phyloP scores from a whole-genome alignment of 768 basidiomycete species.

The Phlegmacium glaucopus region DNA sequence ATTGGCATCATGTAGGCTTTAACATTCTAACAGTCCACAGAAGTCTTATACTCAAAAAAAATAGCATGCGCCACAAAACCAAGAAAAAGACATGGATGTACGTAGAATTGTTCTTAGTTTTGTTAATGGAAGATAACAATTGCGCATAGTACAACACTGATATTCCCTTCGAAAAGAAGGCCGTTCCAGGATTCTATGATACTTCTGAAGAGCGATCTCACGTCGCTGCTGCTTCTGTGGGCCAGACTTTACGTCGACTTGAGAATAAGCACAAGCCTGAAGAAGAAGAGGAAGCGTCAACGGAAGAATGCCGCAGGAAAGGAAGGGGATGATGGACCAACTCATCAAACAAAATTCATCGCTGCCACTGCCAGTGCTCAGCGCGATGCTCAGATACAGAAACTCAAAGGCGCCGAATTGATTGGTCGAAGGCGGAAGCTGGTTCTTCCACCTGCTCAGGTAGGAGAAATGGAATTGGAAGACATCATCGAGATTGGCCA shows the following conservation, averaged over 20 bases:
- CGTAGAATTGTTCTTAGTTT: conserved; percentile 24
- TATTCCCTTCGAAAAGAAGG: conserved; percentile 97
- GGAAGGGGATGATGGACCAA: conserved; percentile 54
- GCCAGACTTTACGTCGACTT: conserved; percentile 84
- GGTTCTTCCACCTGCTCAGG: conserved; percentile 84
- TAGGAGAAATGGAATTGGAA: conserved; percentile 91
- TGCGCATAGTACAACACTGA: conserved; percentile 88
- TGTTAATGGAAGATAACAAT: background rate
- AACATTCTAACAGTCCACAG: background rate
- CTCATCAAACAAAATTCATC: conserved; percentile 89
- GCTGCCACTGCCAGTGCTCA: no score
- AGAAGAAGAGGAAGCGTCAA: conserved; percentile 87
- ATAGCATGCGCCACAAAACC: conserved; percentile 86
- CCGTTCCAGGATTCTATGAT: conserved; percentile 96
- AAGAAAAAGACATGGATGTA: conserved; percentile 98
- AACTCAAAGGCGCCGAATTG: conserved; percentile 95
- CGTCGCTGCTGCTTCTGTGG: conserved; percentile 82
- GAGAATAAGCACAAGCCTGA: conserved; percentile 96
- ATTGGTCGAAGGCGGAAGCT: conserved; percentile 86
- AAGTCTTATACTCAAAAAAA: background rate
- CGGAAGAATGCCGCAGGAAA: conserved; percentile 61
- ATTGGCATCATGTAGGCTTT: conserved; percentile 88
- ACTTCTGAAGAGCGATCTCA: conserved; percentile 91
- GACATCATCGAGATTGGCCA: conserved; percentile 98
- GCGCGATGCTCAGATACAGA: conserved; percentile 97